These are phyloP conservation scores for Solanum paucissectum DNA, from an alignment of 257 asterid genomes.

Conservation along the genomic window DNA sequence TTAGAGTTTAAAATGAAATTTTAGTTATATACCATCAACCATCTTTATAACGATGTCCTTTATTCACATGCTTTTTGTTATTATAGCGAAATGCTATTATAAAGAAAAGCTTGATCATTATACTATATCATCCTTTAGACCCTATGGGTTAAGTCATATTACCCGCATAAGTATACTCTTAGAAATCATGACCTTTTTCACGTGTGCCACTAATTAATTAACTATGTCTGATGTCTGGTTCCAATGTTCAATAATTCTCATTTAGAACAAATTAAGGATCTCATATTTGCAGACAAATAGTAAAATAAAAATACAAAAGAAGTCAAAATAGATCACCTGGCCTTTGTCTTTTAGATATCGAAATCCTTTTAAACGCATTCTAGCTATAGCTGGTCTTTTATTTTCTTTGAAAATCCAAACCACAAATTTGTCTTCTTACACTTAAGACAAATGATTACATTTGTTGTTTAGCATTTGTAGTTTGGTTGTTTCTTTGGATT, in stretches of 20 bases:
- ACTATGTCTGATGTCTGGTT: neutral
- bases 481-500: constrained; percentile 11
- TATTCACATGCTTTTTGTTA: neutral
- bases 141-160: neutral
- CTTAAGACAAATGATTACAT: constrained; percentile 4
- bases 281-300: neutral
- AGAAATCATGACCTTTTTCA: neutral
- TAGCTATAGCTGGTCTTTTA: constrained; percentile 4
- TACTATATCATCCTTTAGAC: neutral
- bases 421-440: neutral
- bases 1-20: neutral
- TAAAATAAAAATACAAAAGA: neutral
- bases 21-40: neutral
- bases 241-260: neutral
- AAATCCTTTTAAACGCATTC: neutral
- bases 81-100: neutral
- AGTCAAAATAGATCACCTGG: neutral
- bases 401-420: neutral
- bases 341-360: neutral
- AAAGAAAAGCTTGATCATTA: neutral
- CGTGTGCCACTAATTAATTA: neutral
- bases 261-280: neutral
- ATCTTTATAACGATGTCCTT: neutral
- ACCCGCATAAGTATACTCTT: neutral
- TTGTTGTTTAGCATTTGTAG: neutral